A percentile compares a stretch with the other conserved stretches of the same genome.
These are phyloP conservation scores for Blastobotrys ciferrii DNA, from an alignment of 1,139 yeast species.

Conservation along the genomic window DNA sequence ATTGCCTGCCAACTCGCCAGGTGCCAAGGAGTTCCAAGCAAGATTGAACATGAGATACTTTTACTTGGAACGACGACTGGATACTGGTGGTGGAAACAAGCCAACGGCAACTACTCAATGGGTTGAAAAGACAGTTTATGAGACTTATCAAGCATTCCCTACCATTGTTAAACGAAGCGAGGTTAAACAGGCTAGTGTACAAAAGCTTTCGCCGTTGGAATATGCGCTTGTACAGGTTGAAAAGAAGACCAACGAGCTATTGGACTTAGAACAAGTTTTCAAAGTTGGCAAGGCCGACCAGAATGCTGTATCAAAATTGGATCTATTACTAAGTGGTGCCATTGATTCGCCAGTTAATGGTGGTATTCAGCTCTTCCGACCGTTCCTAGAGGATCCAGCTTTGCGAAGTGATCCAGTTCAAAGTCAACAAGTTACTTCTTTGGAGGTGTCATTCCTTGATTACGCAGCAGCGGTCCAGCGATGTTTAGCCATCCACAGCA, in stretches of 20 bases:
- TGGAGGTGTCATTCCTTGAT: slow-evolving; percentile 66
- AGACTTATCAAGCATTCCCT: slow-evolving; percentile 77
- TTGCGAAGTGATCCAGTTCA: slow-evolving; percentile 38
- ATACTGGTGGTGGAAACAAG: not conserved
- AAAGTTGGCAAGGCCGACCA: slow-evolving; percentile 53
- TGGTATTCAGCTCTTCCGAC: slow-evolving; percentile 81
- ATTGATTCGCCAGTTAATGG: slow-evolving; percentile 93
- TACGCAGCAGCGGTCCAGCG: slow-evolving; percentile 63
- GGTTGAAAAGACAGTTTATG: slow-evolving; percentile 85
- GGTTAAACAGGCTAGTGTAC: slow-evolving; percentile 51
- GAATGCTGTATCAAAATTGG: slow-evolving; percentile 51
- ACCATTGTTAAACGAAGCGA: slow-evolving; percentile 85
- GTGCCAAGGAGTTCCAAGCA: slow-evolving; percentile 33
- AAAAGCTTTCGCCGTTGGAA: slow-evolving; percentile 77
- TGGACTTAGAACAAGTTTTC: slow-evolving; percentile 64
- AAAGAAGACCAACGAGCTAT: slow-evolving; percentile 68
- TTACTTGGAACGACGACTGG: slow-evolving; percentile 61
- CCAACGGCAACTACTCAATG: slow-evolving; percentile 79
- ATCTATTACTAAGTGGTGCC: slow-evolving; percentile 80
- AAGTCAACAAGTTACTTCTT: slow-evolving; percentile 45
- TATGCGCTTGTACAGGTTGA: slow-evolving; percentile 72
- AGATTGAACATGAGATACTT: slow-evolving; percentile 67
- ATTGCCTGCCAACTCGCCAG: slow-evolving; percentile 24
- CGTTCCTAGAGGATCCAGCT: slow-evolving; percentile 53
- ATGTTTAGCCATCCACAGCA: slow-evolving; percentile 68